Base-by-base conservation (phyloP, 176 grass and related monocot genomes). In the Juncus inflexus region DNA sequence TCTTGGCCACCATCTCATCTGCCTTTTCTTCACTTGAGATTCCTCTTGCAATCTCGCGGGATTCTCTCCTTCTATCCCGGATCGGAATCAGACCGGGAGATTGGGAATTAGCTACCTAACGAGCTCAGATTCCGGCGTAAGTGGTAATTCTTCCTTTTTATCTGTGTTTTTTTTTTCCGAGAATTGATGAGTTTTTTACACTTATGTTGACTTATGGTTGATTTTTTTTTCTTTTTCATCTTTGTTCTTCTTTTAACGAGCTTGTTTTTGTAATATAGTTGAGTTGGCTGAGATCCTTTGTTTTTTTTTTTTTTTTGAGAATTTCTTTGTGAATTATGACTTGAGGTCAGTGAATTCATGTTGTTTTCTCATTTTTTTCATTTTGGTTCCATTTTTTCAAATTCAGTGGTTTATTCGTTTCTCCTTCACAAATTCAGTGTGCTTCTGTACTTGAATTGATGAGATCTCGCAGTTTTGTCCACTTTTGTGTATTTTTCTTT, bases 71-170 rank as follows among this genome's bases (percentile, higher is more conserved):
- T 8, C 3, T 3, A 12, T 4, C 9, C 47, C 40, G 47, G 14
- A 52, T 47, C 38, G 52, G 66, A 11, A 70, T 51, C 45, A 35
- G 58, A 11, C 9, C 35, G 54, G 42, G 42, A 12, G 53, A 16
- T 14, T 6, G 52, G 19, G 28, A 4, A 1, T 74, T 19, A 16
- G 41, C 52, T 36, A 42, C 62, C 15, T 19, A 37, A 60, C 5
- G 66, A 19, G 60, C 68, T 80, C 47, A 58, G 50, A 45, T 64
- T 66, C 40, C 1, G 53, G 15, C 2, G 9, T 41, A 37, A 54
- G 50, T 36, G 63, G 55, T 50, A 63, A 49, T 55, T 73, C 74
- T 70, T 55, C 2, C 12, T 40, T 15, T 43, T 40, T 60, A 52
- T 61, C 4, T 37, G 28, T 3, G 6, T 14, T 14, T 60, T n/a